A percentile compares a stretch with the other conserved stretches of the same genome.
These are phyloP conservation scores for Pyricularia grisea DNA, from an alignment of 2,329 filamentous ascomycete species.

Conservation along the genomic window DNA sequence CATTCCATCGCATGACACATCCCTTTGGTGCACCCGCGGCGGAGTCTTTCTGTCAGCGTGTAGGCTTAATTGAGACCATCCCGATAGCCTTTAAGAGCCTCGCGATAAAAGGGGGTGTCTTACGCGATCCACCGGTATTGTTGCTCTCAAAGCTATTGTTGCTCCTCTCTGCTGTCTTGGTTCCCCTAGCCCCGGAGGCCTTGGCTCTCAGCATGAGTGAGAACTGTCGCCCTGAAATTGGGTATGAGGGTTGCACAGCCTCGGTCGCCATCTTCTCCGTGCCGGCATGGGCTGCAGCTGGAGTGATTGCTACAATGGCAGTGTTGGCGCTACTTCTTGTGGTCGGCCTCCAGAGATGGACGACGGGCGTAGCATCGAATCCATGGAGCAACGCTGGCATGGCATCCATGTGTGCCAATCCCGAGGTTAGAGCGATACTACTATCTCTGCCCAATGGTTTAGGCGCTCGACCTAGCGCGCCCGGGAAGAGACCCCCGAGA, in stretches of 20 bases:
- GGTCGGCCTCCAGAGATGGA: slow-evolving; percentile 17
- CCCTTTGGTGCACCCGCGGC: slow-evolving; percentile 18
- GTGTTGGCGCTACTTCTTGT: slow-evolving; percentile 15
- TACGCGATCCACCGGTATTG: slow-evolving; percentile 2
- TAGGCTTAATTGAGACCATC: slow-evolving; percentile 13
- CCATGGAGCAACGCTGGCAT: slow-evolving; percentile 25
- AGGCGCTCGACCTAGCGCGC: background rate
- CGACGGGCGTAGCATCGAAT: slow-evolving; percentile 21
- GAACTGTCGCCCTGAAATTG: slow-evolving; percentile 4
- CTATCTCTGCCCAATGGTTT: background rate
- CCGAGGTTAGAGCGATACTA: slow-evolving; percentile 11
- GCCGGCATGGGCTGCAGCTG: slow-evolving; percentile 16
- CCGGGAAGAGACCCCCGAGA: background rate
- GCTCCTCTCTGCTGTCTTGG: slow-evolving; percentile 12
- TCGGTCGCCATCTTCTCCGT: slow-evolving; percentile 17
- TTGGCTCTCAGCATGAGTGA: slow-evolving; percentile 18
- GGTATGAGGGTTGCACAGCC: slow-evolving; percentile 16
- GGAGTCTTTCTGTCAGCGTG: slow-evolving; percentile 20
- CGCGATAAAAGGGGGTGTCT: background rate
- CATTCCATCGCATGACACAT: slow-evolving; percentile 25
- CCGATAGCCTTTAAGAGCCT: slow-evolving; percentile 1
- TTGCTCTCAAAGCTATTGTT: slow-evolving; percentile 2
- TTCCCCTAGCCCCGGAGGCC: slow-evolving; percentile 20
- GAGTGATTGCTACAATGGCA: slow-evolving; percentile 18
- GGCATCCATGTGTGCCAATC: slow-evolving; percentile 16